These are phyloP conservation scores for Cladorrhinum samala DNA, from an alignment of 495 filamentous ascomycete species.

Conservation along the genomic window DNA sequence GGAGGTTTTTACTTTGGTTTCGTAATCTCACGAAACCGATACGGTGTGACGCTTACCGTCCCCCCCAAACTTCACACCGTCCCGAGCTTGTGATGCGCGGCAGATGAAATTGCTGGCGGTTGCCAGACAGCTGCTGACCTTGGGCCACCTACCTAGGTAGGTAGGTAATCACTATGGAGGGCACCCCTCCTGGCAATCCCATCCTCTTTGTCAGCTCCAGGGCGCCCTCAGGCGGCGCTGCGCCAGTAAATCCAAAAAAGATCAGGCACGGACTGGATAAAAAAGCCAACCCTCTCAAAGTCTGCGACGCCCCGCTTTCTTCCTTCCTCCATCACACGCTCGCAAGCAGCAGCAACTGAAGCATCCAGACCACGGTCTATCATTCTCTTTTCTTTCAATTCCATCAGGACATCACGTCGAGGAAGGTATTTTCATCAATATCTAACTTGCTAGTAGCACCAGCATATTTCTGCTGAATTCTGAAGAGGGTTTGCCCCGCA, in stretches of 20 bases:
- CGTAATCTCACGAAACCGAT: too few species aligned
- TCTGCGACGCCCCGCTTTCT: background rate
- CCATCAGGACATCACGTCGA: background rate
- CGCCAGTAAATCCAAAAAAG: background rate
- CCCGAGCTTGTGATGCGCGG: too few species aligned
- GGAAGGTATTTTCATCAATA: conserved; percentile 1
- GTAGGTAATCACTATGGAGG: too few species aligned
- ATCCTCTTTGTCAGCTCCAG: background rate
- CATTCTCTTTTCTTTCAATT: background rate
- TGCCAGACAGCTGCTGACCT: background rate
- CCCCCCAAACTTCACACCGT: too few species aligned
- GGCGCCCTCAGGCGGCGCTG: background rate
- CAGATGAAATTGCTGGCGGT: too few species aligned
- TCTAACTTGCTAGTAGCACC: conserved; percentile 2
- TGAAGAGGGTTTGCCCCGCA: background rate
- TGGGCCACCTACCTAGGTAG: too few species aligned
- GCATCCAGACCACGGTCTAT: background rate
- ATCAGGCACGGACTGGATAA: background rate
- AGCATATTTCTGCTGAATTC: background rate
- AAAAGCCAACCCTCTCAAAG: background rate
- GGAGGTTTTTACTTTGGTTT: too few species aligned
- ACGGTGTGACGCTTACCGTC: too few species aligned
- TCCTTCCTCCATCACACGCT: background rate
- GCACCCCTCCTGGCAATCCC: background rate
- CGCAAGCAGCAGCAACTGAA: background rate